phyloP scores from a whole-genome alignment of 208 protist genomes.

The Naegleria lovaniensis region DNA sequence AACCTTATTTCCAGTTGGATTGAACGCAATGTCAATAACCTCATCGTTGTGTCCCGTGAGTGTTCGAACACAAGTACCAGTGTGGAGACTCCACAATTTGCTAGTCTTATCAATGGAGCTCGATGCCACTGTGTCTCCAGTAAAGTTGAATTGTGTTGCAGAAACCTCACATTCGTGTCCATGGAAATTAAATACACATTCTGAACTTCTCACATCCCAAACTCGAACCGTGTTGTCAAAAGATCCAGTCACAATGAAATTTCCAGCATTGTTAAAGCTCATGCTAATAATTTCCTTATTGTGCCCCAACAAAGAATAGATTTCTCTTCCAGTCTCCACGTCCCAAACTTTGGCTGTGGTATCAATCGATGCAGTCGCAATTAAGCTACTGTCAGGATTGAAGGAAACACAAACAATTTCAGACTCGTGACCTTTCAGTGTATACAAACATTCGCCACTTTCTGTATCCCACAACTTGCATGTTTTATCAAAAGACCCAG shows the following conservation, averaged over 20 bases:
- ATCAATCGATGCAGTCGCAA: conserved; percentile 91
- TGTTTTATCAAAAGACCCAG: conserved; percentile 92
- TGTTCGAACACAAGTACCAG: conserved; percentile 72
- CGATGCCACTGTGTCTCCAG: conserved; percentile 73
- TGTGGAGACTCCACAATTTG: conserved; percentile 85
- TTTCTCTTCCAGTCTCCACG: conserved; percentile 73
- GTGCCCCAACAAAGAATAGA: conserved; percentile 79
- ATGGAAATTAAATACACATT: conserved; percentile 69
- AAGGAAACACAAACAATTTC: conserved; percentile 91
- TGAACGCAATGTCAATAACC: conserved; percentile 87
- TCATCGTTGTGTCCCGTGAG: conserved; percentile 80
- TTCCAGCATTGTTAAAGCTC: conserved; percentile 75
- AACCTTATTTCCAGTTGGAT: conserved; percentile 66
- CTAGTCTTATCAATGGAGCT: conserved; percentile 87
- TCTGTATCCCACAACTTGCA: conserved; percentile 82
- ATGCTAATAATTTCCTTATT: conserved; percentile 84
- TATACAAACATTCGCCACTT: conserved; percentile 75
- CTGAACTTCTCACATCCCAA: conserved; percentile 79
- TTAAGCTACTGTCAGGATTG: conserved; percentile 73
- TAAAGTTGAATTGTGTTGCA: conserved; percentile 81
- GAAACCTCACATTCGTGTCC: conserved; percentile 87
- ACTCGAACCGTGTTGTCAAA: conserved; percentile 86
- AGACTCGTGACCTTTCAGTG: conserved; percentile 77
- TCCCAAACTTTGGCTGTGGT: conserved; percentile 85
- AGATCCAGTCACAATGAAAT: conserved; percentile 81